phyloP scores from a whole-genome alignment of 768 basidiomycete species.

The Trametes gibbosa region DNA sequence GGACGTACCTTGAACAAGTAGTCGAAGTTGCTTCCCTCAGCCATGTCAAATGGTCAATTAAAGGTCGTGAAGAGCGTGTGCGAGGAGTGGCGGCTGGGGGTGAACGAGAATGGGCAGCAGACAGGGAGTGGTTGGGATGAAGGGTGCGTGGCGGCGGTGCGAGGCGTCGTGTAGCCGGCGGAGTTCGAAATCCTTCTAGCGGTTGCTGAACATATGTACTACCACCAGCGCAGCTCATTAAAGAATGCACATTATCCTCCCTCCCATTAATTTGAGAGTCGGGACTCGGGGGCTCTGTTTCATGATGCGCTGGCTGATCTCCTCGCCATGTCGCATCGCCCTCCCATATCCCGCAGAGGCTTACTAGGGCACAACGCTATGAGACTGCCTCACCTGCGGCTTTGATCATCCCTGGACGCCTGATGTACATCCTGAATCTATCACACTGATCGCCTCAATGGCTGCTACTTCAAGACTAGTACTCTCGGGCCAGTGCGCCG shows the following conservation, averaged over 20 bases:
- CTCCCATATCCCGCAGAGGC: too few relatives aligned
- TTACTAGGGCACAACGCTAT: neutral
- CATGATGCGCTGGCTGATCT: slow-evolving; percentile 7
- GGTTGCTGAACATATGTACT: neutral
- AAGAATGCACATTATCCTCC: too few relatives aligned
- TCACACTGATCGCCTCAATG: neutral
- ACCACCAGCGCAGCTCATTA: too few relatives aligned
- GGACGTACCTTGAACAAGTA: slow-evolving; percentile 92
- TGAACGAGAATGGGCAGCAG: neutral
- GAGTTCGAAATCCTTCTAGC: slow-evolving; percentile 29
- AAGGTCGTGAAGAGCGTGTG: slow-evolving; percentile 23
- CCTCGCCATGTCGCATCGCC: too few relatives aligned
- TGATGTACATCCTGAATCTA: slow-evolving; percentile 1
- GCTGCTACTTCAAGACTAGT: neutral
- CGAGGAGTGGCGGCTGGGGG: neutral
- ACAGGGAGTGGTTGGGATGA: slow-evolving; percentile 13
- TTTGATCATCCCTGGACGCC: slow-evolving; percentile 7
- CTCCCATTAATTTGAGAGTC: neutral
- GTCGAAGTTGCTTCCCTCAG: slow-evolving; percentile 95
- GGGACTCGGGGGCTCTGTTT: neutral
- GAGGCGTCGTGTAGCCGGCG: slow-evolving; percentile 21
- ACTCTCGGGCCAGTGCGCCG: too few relatives aligned
- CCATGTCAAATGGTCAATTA: slow-evolving; percentile 46
- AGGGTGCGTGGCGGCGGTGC: slow-evolving; percentile 15
- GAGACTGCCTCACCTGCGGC: neutral